Base-by-base conservation (phyloP, 352 stramenopile genomes). In the Blastocystis hominis region DNA sequence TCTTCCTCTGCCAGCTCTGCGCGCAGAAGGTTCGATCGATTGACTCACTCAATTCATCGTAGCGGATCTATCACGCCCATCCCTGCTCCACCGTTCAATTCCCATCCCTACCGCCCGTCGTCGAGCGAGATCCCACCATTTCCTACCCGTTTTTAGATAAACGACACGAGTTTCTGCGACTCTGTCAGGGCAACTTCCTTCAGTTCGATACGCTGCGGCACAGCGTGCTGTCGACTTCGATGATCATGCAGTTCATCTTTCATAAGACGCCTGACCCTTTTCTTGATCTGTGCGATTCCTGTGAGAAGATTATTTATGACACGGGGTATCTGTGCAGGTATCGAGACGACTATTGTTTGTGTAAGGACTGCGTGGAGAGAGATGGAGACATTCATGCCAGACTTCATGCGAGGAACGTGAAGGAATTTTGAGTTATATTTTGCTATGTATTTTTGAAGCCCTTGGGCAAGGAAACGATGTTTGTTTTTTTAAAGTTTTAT, bases 171-270 rank as follows among this genome's bases (percentile, higher is more conserved):
- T 84, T 84, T 20, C 54, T 84, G 30, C 72, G 59, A 0, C 46
- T 84, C 13, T 84, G 72, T 40, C 72, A 84, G 54, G 72, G 72
- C 17, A 84, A 84, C 44, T 84, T 84, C 72, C 59, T 84, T 4
- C 72, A 84, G 34, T 84, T 84, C 54, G 72, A 84, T 17, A 84
- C 72, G 4, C 59, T 84, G 5, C 72, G 72, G 4, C 72, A 84
- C 20, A 46, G 20, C 5, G n/a, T 84, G 30, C 40, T 84, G 20
- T 84, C 72, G 17, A 84, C 72, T n/a, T 84, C 72, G 20, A 61
- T 84, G 2, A 36, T 84, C n/a, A 20, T 84, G 59, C 34, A 84
- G 54, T 84, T 84, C 59, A 84, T 84, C 20, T 70, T 70, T 50
- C 54, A 84, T 36, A 66, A 84, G 34, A 36, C 53, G 15, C 54